phyloP scores from a whole-genome alignment of 2,329 filamentous ascomycete genomes.

The Penicillium rolfsii region DNA sequence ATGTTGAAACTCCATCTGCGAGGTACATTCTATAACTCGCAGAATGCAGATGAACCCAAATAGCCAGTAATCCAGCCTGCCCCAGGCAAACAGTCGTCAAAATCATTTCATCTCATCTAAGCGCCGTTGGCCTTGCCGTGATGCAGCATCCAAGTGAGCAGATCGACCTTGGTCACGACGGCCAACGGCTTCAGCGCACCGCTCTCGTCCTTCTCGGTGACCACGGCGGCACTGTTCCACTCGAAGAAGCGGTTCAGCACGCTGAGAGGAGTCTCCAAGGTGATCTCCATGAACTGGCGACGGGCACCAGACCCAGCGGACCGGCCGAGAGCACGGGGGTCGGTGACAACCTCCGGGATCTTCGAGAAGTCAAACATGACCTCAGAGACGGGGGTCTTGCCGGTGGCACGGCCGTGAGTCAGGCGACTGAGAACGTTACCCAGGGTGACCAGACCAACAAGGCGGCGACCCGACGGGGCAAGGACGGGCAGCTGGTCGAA shows the following conservation, averaged over 20 bases:
- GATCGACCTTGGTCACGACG: constrained; percentile 93
- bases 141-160: constrained; percentile 89
- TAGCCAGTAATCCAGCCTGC: background rate
- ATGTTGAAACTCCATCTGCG: constrained; percentile 27
- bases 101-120: constrained; percentile 11
- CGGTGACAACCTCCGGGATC: constrained; percentile 87
- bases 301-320: constrained; percentile 35
- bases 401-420: constrained; percentile 76
- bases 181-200: constrained; percentile 76
- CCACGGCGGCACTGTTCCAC: constrained; percentile 95
- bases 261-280: constrained; percentile 79
- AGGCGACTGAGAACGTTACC: constrained; percentile 93
- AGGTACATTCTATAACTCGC: constrained; percentile 5
- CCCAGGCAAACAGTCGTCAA: constrained; percentile 5
- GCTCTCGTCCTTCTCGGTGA: constrained; percentile 73
- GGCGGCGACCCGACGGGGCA: constrained; percentile 66
- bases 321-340: constrained; percentile 67
- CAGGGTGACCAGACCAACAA: constrained; percentile 91
- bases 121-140: constrained; percentile 45
- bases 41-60: constrained; percentile 18
- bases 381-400: constrained; percentile 73
- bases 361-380: constrained; percentile 97
- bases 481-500: constrained; percentile 97
- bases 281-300: constrained; percentile 89
- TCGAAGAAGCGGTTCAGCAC: constrained; percentile 92